These are phyloP conservation scores for Penicillium taxi DNA, from an alignment of 495 filamentous ascomycete genomes.

Conservation along the genomic window DNA sequence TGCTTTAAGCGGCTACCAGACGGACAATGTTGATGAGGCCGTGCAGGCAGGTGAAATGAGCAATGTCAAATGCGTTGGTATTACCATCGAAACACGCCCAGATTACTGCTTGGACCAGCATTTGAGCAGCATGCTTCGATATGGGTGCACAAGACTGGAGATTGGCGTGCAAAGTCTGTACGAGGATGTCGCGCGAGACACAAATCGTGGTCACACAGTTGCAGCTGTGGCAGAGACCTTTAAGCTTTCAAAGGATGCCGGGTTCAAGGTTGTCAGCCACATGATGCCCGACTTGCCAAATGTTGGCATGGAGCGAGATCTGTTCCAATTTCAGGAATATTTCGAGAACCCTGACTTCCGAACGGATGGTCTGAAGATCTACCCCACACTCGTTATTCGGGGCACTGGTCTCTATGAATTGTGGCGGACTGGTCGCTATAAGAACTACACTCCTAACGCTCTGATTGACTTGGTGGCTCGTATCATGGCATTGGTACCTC, in stretches of 20 bases:
- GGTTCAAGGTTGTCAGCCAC: slow-evolving; percentile 97
- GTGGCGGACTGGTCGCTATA: slow-evolving; percentile 93
- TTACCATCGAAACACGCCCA: slow-evolving; percentile 94
- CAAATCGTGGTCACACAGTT: slow-evolving; percentile 94
- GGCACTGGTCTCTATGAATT: slow-evolving; percentile 95
- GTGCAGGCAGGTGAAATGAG: slow-evolving; percentile 88
- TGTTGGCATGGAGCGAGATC: slow-evolving; percentile 94
- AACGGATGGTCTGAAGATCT: slow-evolving; percentile 97
- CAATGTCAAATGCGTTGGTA: slow-evolving; percentile 93
- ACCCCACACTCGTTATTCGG: slow-evolving; percentile 94
- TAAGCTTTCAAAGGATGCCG: slow-evolving; percentile 88
- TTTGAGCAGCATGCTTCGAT: slow-evolving; percentile 86
- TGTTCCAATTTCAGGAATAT: slow-evolving; percentile 95
- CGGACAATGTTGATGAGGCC: slow-evolving; percentile 87
- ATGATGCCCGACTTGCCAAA: slow-evolving; percentile 99
- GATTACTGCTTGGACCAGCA: slow-evolving; percentile 94
- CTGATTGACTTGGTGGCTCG: slow-evolving; percentile 91
- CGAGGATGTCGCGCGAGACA: slow-evolving; percentile 96
- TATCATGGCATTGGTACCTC: slow-evolving; percentile 87
- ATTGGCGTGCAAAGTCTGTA: slow-evolving; percentile 95
- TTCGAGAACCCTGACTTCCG: slow-evolving; percentile 95
- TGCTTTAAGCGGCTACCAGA: slow-evolving; percentile 86
- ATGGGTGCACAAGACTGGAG: slow-evolving; percentile 91
- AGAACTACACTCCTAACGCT: slow-evolving; percentile 96
- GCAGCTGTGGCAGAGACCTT: slow-evolving; percentile 92